These are phyloP conservation scores for Begonia masoniana DNA, from an alignment of 306 rosid species.

Conservation along the genomic window DNA sequence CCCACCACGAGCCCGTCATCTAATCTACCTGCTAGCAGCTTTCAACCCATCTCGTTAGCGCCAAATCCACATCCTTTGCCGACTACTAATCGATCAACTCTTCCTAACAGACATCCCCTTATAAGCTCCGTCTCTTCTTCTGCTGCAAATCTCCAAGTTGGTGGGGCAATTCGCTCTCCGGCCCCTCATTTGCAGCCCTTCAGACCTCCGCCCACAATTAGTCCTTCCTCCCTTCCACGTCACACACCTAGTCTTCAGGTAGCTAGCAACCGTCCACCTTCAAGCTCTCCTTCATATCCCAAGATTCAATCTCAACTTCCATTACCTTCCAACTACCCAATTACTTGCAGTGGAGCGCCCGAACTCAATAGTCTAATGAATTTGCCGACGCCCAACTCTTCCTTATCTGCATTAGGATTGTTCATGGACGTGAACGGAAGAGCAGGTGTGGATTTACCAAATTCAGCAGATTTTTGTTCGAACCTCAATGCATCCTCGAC, in stretches of 20 bases:
- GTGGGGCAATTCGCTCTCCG: slow-evolving; percentile 39
- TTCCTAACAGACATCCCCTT: slow-evolving; percentile 27
- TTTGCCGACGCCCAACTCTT: slow-evolving; percentile 12
- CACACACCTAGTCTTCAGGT: slow-evolving; percentile 28
- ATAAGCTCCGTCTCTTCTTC: slow-evolving; percentile 26
- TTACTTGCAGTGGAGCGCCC: slow-evolving; percentile 12
- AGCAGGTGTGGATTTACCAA: slow-evolving; percentile 17
- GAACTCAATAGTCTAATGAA: slow-evolving; percentile 12
- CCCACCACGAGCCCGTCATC: slow-evolving; percentile 6
- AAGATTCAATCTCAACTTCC: slow-evolving; percentile 16
- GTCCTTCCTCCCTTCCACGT: slow-evolving; percentile 9
- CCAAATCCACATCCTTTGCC: slow-evolving; percentile 17
- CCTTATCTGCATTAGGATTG: slow-evolving; percentile 20
- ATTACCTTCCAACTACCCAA: slow-evolving; percentile 14
- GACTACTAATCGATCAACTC: slow-evolving; percentile 11
- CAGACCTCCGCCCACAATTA: slow-evolving; percentile 29
- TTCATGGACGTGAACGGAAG: slow-evolving; percentile 16
- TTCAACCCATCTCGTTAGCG: neutral
- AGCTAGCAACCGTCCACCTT: slow-evolving; percentile 13
- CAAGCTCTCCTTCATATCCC: slow-evolving; percentile 17
- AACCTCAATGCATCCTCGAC: slow-evolving; percentile 10
- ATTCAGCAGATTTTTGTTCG: slow-evolving; percentile 12
- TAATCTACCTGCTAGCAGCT: slow-evolving; percentile 13
- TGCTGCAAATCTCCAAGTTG: slow-evolving; percentile 25
- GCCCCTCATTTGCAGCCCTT: slow-evolving; percentile 66